Percentiles rank a stretch among this genome's conserved stretches.
These are phyloP conservation scores for Scedosporium boydii DNA, from an alignment of 2,329 filamentous ascomycete genomes.

Conservation along the genomic window DNA sequence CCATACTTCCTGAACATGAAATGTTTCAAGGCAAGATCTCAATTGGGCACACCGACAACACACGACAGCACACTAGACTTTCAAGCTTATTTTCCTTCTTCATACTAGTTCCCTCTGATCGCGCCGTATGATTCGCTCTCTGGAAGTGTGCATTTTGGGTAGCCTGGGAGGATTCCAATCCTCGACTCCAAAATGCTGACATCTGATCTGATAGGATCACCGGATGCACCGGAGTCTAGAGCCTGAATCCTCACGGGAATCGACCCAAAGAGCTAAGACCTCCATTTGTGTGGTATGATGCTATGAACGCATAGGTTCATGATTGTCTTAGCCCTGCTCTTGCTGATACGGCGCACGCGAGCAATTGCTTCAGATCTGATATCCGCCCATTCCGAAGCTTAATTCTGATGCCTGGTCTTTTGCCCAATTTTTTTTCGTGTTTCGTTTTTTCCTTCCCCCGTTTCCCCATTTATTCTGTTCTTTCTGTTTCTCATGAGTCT, in stretches of 20 bases:
- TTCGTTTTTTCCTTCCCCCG: not conserved
- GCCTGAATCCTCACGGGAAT: conserved; percentile 5
- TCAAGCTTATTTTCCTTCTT: conserved; percentile 1
- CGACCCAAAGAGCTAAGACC: not conserved
- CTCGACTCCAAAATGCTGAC: not conserved
- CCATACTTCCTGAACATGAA: no score
- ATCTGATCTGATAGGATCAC: not conserved
- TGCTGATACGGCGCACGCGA: not conserved
- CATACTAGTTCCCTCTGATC: not conserved
- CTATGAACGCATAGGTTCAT: conserved; percentile 17
- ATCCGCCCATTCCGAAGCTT: no score
- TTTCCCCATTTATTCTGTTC: not conserved
- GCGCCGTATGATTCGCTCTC: not conserved
- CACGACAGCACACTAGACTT: not conserved
- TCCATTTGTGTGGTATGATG: not conserved
- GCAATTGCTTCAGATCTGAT: not conserved
- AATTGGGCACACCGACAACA: no score
- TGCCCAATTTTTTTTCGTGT: not conserved
- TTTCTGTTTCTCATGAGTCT: not conserved
- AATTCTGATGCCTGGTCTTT: not conserved
- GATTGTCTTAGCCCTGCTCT: conserved; percentile 21
- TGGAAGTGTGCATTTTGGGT: no score
- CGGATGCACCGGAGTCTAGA: no score
- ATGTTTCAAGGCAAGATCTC: no score
- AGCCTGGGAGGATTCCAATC: not conserved